Evolutionary conservation across 2,329 filamentous ascomycete genomes (phyloP).

Genomic region (Juglanconis oblonga): DNA sequence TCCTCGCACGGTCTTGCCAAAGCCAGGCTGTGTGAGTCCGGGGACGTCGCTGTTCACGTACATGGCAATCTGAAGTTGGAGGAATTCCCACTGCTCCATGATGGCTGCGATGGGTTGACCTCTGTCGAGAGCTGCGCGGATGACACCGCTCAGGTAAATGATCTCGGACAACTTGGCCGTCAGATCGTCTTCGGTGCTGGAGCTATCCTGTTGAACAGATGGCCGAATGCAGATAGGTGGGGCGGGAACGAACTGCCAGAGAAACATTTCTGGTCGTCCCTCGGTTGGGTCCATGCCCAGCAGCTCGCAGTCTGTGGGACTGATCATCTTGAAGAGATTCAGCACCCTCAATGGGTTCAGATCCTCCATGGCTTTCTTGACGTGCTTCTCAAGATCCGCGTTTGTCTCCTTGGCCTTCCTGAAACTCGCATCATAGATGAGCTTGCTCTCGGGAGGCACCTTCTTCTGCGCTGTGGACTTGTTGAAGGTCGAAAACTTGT

Average conservation of each 20-base stretch:
- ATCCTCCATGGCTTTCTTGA: slow-evolving; percentile 91
- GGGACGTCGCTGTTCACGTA: slow-evolving; percentile 98
- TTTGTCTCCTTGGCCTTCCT: slow-evolving; percentile 73
- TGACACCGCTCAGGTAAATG: slow-evolving; percentile 84
- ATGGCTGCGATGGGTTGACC: slow-evolving; percentile 84
- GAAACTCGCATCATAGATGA: slow-evolving; percentile 84
- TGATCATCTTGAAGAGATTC: slow-evolving; percentile 88
- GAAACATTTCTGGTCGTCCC: slow-evolving; percentile 90
- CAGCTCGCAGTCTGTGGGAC: slow-evolving; percentile 81
- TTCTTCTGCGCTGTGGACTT: slow-evolving; percentile 86
- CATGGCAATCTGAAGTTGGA: slow-evolving; percentile 93
- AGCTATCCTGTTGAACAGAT: slow-evolving; percentile 87
- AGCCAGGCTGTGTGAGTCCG: slow-evolving; percentile 82
- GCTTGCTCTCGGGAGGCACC: slow-evolving; percentile 74
- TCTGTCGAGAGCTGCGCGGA: slow-evolving; percentile 77
- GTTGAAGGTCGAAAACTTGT: slow-evolving; percentile 87
- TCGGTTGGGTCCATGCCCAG: slow-evolving; percentile 84
- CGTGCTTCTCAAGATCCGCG: slow-evolving; percentile 82
- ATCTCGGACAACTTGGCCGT: slow-evolving; percentile 98
- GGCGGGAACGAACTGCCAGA: slow-evolving; percentile 94
- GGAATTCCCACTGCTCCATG: slow-evolving; percentile 97
- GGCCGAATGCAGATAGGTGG: slow-evolving; percentile 92
- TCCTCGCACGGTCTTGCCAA: slow-evolving; percentile 84
- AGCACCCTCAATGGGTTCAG: slow-evolving; percentile 84
- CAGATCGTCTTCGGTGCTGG: slow-evolving; percentile 93